Evolutionary conservation across 2,329 filamentous ascomycete genomes (phyloP).

Genomic region (Trichoderma atrobrunneum): DNA sequence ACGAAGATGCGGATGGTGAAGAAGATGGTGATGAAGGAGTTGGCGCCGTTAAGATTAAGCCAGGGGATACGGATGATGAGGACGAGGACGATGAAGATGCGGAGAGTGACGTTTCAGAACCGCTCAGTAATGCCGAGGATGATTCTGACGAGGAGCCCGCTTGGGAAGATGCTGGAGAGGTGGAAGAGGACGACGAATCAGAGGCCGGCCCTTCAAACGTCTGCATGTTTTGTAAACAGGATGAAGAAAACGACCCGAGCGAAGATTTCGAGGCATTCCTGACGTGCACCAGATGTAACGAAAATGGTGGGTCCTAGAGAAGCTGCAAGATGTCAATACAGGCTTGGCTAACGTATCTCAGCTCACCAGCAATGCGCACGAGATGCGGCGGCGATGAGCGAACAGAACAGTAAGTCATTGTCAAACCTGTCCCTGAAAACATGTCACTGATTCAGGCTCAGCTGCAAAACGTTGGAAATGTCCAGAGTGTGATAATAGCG

Average conservation of each 20-base stretch:
- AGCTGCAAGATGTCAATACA: neutral
- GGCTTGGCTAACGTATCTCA: constrained; percentile 47
- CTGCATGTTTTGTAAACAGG: constrained; percentile 74
- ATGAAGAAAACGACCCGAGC: constrained; percentile 77
- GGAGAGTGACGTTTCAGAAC: constrained; percentile 47
- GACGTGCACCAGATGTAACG: constrained; percentile 72
- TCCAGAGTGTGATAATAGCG: constrained; percentile 43
- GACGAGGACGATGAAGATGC: constrained; percentile 32
- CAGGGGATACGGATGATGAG: constrained; percentile 45
- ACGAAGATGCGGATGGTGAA: constrained; percentile 34
- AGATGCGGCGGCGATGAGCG: constrained; percentile 50
- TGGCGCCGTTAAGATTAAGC: constrained; percentile 56
- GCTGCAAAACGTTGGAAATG: constrained; percentile 50
- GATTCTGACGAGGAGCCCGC: constrained; percentile 47
- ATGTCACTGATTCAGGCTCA: constrained; percentile 31
- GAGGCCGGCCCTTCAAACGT: constrained; percentile 47
- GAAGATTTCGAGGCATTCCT: constrained; percentile 80
- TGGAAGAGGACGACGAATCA: constrained; percentile 56
- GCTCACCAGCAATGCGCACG: constrained; percentile 90
- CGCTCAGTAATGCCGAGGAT: constrained; percentile 50
- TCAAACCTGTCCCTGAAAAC: neutral
- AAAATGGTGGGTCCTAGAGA: constrained; percentile 64
- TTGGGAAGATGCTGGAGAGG: constrained; percentile 57
- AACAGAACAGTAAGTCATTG: constrained; percentile 31
- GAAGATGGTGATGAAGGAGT: constrained; percentile 51